Conservation (phyloP, 2,329 filamentous ascomycete species). For the Lachnellula occidentalis region DNA sequence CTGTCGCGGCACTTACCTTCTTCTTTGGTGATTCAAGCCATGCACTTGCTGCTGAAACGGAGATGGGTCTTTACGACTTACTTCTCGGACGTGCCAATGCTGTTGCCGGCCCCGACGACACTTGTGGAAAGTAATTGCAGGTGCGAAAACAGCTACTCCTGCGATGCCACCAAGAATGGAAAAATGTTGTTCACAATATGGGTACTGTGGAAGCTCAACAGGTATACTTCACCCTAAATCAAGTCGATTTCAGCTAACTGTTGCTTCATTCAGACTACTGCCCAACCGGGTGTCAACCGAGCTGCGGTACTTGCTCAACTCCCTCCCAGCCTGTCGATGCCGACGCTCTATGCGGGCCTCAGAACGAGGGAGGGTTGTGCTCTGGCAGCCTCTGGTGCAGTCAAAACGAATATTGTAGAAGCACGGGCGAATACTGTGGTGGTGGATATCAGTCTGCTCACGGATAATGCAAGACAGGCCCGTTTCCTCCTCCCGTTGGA, state of each 20-base stretch:
- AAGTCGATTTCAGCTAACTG: background rate
- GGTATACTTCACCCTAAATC: background rate
- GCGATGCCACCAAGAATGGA: conserved; percentile 20
- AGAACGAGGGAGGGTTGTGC: background rate
- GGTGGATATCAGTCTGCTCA: conserved; percentile 23
- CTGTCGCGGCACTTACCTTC: conserved; percentile 5
- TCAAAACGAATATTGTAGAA: conserved; percentile 12
- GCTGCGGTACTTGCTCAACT: conserved; percentile 4
- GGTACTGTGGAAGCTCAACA: conserved; percentile 27
- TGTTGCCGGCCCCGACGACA: conserved; percentile 13
- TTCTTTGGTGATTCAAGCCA: conserved; percentile 2
- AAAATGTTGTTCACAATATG: conserved; percentile 29
- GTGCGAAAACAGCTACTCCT: conserved; percentile 22
- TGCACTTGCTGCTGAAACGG: conserved; percentile 3
- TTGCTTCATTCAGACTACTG: conserved; percentile 6
- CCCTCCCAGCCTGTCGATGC: background rate
- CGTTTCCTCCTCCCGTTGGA: background rate
- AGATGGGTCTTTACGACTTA: conserved; percentile 4
- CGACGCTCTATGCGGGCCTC: background rate
- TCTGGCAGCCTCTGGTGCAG: background rate
- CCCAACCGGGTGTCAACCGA: conserved; percentile 11
- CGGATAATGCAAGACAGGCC: background rate
- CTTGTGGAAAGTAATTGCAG: conserved; percentile 14
- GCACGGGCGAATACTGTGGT: conserved; percentile 25
- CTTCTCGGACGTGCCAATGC: conserved; percentile 2